phyloP scores from a whole-genome alignment of 1,284 basidiomycete species.

The Vanrija pseudolonga region DNA sequence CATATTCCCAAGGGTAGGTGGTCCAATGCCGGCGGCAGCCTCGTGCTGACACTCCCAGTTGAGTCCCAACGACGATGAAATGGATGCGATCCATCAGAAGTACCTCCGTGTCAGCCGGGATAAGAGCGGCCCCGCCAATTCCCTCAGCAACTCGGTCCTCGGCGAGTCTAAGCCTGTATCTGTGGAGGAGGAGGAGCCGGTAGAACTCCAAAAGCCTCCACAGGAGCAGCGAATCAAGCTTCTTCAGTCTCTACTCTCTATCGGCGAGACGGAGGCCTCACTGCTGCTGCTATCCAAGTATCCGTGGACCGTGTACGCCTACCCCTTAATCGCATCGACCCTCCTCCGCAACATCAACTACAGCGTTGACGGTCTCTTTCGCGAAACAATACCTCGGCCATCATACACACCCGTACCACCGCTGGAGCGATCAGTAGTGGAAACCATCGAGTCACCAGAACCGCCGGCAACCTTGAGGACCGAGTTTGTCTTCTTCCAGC shows the following conservation, averaged over 20 bases:
- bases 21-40: background rate
- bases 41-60: slow-evolving; percentile 53
- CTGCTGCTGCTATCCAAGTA: slow-evolving; percentile 74
- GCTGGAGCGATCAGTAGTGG: slow-evolving; percentile 19
- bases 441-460: slow-evolving; percentile 65
- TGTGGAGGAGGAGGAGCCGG: slow-evolving; percentile 43
- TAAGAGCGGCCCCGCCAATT: slow-evolving; percentile 65
- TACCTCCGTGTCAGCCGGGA: slow-evolving; percentile 66
- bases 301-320: slow-evolving; percentile 78
- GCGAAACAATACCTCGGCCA: slow-evolving; percentile 34
- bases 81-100: slow-evolving; percentile 64
- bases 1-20: slow-evolving; percentile 51
- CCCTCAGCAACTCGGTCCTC: slow-evolving; percentile 83
- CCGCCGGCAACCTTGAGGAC: slow-evolving; percentile 67
- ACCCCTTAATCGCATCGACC: slow-evolving; percentile 78
- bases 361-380: slow-evolving; percentile 67
- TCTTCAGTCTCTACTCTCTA: slow-evolving; percentile 71
- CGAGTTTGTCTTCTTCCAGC: slow-evolving; percentile 85
- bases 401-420: slow-evolving; percentile 33
- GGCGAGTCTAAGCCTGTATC: slow-evolving; percentile 58
- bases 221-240: slow-evolving; percentile 81
- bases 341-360: slow-evolving; percentile 68
- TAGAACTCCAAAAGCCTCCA: slow-evolving; percentile 34
- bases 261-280: slow-evolving; percentile 77
- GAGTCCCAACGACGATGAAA: slow-evolving; percentile 67